These are phyloP conservation scores for Panaeolus cyanescens DNA, from an alignment of 768 basidiomycete genomes.

Conservation along the genomic window DNA sequence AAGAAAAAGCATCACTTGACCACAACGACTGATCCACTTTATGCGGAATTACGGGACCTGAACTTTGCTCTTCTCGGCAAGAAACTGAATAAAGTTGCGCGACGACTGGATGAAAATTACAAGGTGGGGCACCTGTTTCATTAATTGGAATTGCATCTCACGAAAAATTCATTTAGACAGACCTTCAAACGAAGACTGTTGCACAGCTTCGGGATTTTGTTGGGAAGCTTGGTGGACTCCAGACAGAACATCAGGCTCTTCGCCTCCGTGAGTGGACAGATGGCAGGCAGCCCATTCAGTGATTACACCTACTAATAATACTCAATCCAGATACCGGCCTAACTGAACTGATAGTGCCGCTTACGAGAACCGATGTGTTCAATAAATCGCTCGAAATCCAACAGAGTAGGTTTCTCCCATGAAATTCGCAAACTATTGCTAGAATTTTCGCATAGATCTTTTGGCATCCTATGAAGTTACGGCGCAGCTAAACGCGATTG, in stretches of 20 bases:
- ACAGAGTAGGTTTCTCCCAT: slow-evolving; percentile 65
- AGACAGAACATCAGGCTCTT: slow-evolving; percentile 88
- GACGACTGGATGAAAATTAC: slow-evolving; percentile 88
- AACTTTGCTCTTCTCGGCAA: slow-evolving; percentile 92
- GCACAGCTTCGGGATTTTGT: slow-evolving; percentile 94
- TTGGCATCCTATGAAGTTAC: slow-evolving; percentile 88
- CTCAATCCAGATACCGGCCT: slow-evolving; percentile 77
- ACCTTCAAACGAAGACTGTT: slow-evolving; percentile 87
- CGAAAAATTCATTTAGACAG: slow-evolving; percentile 41
- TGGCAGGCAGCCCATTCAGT: slow-evolving; percentile 4
- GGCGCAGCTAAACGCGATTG: slow-evolving; percentile 81
- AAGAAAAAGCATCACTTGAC: slow-evolving; percentile 90
- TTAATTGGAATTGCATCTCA: slow-evolving; percentile 5
- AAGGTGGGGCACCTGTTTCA: slow-evolving; percentile 50
- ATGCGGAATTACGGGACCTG: slow-evolving; percentile 81
- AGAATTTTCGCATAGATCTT: slow-evolving; percentile 59
- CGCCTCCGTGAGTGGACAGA: slow-evolving; percentile 69
- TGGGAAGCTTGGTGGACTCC: slow-evolving; percentile 89
- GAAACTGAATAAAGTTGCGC: slow-evolving; percentile 78
- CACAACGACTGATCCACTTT: slow-evolving; percentile 76
- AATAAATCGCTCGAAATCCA: slow-evolving; percentile 93
- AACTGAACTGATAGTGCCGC: slow-evolving; percentile 87
- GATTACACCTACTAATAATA: neutral
- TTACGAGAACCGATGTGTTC: slow-evolving; percentile 86
- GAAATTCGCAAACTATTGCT: slow-evolving; percentile 1